Base-by-base conservation (phyloP, 352 stramenopile genomes). In the Aphanomyces stellatus region DNA sequence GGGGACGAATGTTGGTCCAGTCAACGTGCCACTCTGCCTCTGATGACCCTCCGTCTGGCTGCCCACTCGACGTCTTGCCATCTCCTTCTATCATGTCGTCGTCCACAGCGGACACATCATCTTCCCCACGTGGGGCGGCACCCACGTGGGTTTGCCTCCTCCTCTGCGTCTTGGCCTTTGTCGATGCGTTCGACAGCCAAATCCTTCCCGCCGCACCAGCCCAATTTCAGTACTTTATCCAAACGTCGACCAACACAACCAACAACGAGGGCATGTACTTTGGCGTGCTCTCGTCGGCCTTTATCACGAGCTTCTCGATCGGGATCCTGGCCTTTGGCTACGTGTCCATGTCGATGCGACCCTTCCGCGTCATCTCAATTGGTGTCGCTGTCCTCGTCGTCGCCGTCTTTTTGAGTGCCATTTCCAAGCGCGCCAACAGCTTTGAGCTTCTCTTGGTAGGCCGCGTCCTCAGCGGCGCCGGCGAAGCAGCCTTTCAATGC, bases 111-210 rank as follows among this genome's bases (percentile, higher is more conserved):
- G n/a, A n/a, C n/a, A n/a, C n/a, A n/a, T n/a, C n/a, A n/a, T n/a
- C n/a, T n/a, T n/a, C n/a, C n/a, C n/a, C n/a, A n/a, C n/a, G n/a
- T n/a, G n/a, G n/a, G n/a, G n/a, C n/a, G n/a, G 41, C 56, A 22
- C 59, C 59, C 27, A 66, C 59, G 24, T 66, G 59, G 59, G 57
- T 88, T 57, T 93, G 96, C 69, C 71, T 93, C 48, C 70, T 96
- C 69, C 77, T 96, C n/a, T 93, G 83, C 64, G 71, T 81, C 33
- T 93, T 95, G 70, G 97, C 98, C 71, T 74, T 98, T 30, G 73
- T 97, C 64, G 98, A 97, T 74, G 98, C 97, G 74, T 71, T 97
- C 49, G 93, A 98, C 78, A 88, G 94, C 28, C 89, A 91, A 25
- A 98, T 99, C 65, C 97, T 98, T 59, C 88, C 95, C 0, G 95